Evolutionary conservation across 2,329 filamentous ascomycete species (phyloP), one percentile per base, ranked within the genome.

Genomic region (Pyrenophora seminiperda): DNA sequence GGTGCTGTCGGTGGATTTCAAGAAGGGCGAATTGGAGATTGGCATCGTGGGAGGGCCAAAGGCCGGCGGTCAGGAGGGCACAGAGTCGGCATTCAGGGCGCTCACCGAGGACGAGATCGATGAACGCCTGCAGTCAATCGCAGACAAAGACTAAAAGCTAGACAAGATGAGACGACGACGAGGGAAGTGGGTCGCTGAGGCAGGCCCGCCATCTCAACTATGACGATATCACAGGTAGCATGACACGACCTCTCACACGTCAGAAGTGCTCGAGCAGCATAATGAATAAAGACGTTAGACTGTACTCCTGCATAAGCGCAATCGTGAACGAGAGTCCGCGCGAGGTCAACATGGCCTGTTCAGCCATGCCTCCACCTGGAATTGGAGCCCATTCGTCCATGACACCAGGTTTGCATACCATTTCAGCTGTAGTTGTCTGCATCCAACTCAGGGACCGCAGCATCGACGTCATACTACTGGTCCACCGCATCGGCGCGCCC

Each of bases 21-120:
- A 99, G 85, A 97, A 97, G 83, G 89, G 89, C 66, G 94, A 99
- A 81, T 87, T 99, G 74, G 94, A 99, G 79, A 90, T 99, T 76
- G 94, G 94, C 58, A 92, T 99, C 70, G 94, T 97, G 46, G 94
- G 94, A 61, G 93, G 91, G 22, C 92, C 93, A 50, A 83, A 85
- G 67, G 77, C 81, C 51, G 90, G 96, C 70, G 93, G 92, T 62
- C 83, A 89, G 77, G 89, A 95, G 73, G 91, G 90, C 59, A 89
- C 87, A 57, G 83, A 90, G 67, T 76, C 87, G 41, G 81, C 80
- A 56, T 99, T 99, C 82, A 86, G 92, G 73, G 88, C 87, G 64
- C 82, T 99, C 75, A 96, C 90, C 22, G 93, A 97, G 77, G 92
- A 97, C 29, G 93, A 99, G 84, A 97, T 99, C 75, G 94, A 99